Evolutionary conservation across 495 filamentous ascomycete genomes (phyloP).

Genomic region (Penicillium dipodomyicola): DNA sequence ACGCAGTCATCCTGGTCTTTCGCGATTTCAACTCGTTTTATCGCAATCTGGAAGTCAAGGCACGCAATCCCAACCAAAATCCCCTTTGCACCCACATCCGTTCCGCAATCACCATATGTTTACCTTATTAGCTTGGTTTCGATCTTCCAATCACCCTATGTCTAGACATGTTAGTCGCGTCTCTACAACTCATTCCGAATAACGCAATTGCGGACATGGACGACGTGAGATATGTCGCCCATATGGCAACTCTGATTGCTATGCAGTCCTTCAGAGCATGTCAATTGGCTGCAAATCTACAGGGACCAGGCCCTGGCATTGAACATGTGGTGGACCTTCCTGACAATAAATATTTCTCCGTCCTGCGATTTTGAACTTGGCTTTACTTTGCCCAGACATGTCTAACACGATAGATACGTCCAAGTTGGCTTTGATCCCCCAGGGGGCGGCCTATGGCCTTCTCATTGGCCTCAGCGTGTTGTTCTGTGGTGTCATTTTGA

Average conservation of each 20-base stretch:
- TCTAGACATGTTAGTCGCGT: slow-evolving; percentile 7
- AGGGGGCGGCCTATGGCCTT: slow-evolving; percentile 46
- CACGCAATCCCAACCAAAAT: slow-evolving; percentile 8
- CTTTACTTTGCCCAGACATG: slow-evolving; percentile 16
- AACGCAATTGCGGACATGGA: slow-evolving; percentile 29
- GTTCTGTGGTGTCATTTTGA: slow-evolving; percentile 43
- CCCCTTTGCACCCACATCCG: not conserved
- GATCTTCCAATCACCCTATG: not conserved
- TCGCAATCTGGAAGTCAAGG: slow-evolving; percentile 12
- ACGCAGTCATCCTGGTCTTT: not conserved
- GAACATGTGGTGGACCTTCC: not conserved
- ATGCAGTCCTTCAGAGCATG: not conserved
- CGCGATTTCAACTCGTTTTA: slow-evolving; percentile 3
- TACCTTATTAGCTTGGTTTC: not conserved
- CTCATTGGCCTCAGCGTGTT: slow-evolving; percentile 43
- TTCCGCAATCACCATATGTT: not conserved
- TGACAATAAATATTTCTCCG: slow-evolving; percentile 9
- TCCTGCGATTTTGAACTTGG: slow-evolving; percentile 4
- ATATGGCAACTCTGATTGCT: slow-evolving; percentile 10
- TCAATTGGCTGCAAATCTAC: no score
- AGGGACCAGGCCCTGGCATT: not conserved
- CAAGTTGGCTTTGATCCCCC: slow-evolving; percentile 32
- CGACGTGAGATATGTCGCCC: slow-evolving; percentile 29
- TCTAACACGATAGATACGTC: slow-evolving; percentile 52
- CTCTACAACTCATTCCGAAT: slow-evolving; percentile 13